Conservation (phyloP, 768 basidiomycete genomes). For the Tulasnella sp. region DNA sequence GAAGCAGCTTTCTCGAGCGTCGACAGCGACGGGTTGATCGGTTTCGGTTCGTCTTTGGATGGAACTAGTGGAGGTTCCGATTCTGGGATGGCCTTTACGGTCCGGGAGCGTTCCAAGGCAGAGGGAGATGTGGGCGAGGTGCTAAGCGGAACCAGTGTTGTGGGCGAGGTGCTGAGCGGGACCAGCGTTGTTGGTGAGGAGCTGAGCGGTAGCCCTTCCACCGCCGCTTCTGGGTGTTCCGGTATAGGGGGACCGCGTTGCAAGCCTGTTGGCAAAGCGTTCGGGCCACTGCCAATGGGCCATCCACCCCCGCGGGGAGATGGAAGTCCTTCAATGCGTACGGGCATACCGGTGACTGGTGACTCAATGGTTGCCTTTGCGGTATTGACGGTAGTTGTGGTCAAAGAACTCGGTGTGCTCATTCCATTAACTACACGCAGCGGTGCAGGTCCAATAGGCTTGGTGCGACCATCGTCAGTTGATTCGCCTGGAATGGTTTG, state of each 20-base stretch:
- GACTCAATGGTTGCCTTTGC: neutral
- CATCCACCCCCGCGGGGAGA: constrained; percentile 24
- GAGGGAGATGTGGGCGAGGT: constrained; percentile 33
- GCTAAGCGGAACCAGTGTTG: constrained; percentile 40
- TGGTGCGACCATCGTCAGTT: constrained; percentile 45
- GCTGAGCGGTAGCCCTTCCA: constrained; percentile 7
- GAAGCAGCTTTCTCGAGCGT: constrained; percentile 94
- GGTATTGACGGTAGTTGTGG: constrained; percentile 21
- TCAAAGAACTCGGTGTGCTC: constrained; percentile 51
- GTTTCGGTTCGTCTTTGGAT: constrained; percentile 50
- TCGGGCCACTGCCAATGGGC: constrained; percentile 23
- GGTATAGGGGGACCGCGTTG: constrained; percentile 2
- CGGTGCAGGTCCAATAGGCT: constrained; percentile 46
- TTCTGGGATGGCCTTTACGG: constrained; percentile 26
- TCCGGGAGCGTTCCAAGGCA: constrained; percentile 40
- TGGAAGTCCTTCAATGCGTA: constrained; percentile 33
- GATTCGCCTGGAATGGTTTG: neutral
- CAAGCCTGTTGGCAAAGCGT: neutral
- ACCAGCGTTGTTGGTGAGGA: constrained; percentile 35
- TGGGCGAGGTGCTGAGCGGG: constrained; percentile 21
- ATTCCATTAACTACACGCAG: constrained; percentile 81
- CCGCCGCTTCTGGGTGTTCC: constrained; percentile 20
- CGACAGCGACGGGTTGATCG: constrained; percentile 81
- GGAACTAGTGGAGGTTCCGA: constrained; percentile 40
- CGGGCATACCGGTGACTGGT: neutral